Base-by-base conservation (phyloP, 2,329 filamentous ascomycete species). In the Clonostachys solani region DNA sequence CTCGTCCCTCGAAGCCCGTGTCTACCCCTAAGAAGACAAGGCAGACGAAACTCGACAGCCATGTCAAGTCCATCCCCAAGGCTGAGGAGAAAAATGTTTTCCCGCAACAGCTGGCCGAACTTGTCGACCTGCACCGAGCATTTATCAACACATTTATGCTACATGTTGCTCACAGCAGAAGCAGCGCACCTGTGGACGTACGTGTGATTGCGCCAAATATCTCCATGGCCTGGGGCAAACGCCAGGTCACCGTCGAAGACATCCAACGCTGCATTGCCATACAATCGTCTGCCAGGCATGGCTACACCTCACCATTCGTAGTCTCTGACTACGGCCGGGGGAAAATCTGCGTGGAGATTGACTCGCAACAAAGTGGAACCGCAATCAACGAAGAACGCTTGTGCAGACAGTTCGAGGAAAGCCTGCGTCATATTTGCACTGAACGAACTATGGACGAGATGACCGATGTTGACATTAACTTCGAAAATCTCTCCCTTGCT, bases 211-310 rank as follows among this genome's bases (percentile, higher is more conserved):
- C 78, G 34, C 81, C 81, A 10, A 75, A 82, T 48, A 72, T 89
- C 38, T 80, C 85, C 12, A 77, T 81, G 52, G 71, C 84, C 36
- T 92, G 87, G 87, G 84, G 86, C 49, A 89, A 87, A 67, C 77
- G 86, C 33, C 74, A 75, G 48, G 84, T 90, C 15, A 78, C 74
- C 1, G 66, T 78, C 1, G 78, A 82, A 38, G 87, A 92, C 56
- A 70, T 91, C 43, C 81, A 81, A 51, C 74, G 80, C 50, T 79
- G 84, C 52, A 64, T 92, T 18, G 86, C 84, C 43, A 67, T 90
- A n/a, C 74, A 84, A 56, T 54, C 60, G 12, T 62, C 58, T 2
- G 63, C 66, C 50, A 69, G 68, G 5, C 40, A 54, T 19, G 46
- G 41, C 9, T 50, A 49, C 7, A 41, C 52, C 34, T 63, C 66